These are phyloP conservation scores for Cucumis sativus DNA, from an alignment of 306 rosid genomes.

Conservation along the genomic window DNA sequence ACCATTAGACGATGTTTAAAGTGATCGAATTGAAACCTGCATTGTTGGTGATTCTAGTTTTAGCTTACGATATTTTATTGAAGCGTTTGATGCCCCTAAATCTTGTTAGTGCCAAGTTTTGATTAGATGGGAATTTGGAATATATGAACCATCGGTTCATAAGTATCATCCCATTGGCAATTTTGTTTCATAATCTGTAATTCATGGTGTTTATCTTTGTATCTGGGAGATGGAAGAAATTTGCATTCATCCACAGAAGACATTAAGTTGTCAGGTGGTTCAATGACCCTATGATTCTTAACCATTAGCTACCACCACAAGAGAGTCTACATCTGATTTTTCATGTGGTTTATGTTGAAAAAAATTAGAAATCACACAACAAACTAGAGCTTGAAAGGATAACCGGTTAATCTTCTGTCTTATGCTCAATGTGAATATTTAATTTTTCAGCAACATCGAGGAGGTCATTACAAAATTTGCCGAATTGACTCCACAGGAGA, in stretches of 20 bases:
- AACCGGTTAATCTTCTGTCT: not conserved
- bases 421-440: not conserved
- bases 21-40: not conserved
- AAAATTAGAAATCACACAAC: not conserved
- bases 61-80: not conserved
- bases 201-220: not conserved
- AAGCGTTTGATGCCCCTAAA: not conserved
- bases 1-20: not conserved
- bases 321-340: not conserved
- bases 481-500: conserved; percentile 70
- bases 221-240: not conserved
- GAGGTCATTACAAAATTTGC: conserved; percentile 69
- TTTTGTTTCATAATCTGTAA: not conserved
- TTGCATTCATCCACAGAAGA: not conserved
- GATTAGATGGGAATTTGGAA: not conserved
- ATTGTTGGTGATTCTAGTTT: not conserved
- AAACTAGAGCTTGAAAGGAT: not conserved
- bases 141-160: not conserved
- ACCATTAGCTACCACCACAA: not conserved
- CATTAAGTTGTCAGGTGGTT: not conserved
- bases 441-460: conserved; percentile 34
- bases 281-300: not conserved
- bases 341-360: not conserved
- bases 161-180: not conserved
- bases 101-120: not conserved